Evolutionary conservation across 164 flowering plant species (phyloP).

Genomic region (Stephania japonica): DNA sequence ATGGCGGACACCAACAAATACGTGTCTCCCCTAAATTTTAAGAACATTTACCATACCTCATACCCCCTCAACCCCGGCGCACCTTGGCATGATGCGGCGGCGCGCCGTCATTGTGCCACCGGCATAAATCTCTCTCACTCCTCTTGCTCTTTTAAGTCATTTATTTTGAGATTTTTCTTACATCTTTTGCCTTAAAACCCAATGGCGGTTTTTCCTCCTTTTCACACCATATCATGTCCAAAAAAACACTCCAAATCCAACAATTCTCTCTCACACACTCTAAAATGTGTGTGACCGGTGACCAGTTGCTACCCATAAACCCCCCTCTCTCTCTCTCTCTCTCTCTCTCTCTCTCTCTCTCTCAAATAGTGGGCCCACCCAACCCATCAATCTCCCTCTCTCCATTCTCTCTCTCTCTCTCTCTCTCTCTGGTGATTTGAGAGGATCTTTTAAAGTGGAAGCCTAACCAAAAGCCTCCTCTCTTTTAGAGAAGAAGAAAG

Average conservation of each 20-base stretch:
- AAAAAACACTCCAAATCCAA: neutral
- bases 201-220: neutral
- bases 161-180: too few relatives aligned
- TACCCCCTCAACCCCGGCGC: too few relatives aligned
- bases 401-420: slow-evolving; percentile 11
- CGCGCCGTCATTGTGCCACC: too few relatives aligned
- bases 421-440: neutral
- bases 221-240: neutral
- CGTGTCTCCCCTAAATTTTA: too few relatives aligned
- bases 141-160: too few relatives aligned
- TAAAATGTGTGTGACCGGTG: neutral
- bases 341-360: slow-evolving; percentile 10
- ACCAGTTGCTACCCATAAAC: neutral
- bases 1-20: too few relatives aligned
- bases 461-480: slow-evolving; percentile 28
- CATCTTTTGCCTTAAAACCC: neutral
- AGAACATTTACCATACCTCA: too few relatives aligned
- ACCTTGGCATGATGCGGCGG: too few relatives aligned
- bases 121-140: too few relatives aligned
- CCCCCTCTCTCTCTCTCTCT: neutral
- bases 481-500: slow-evolving; percentile 23
- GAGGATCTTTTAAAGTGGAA: slow-evolving; percentile 27
- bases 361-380: slow-evolving; percentile 25
- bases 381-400: slow-evolving; percentile 15
- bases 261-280: too few relatives aligned